Percentiles rank a stretch among this genome's conserved stretches.
Evolutionary conservation across 23 red algal genomes (phyloP).

Genomic region (Cyanidiococcus yangmingshanensis): DNA sequence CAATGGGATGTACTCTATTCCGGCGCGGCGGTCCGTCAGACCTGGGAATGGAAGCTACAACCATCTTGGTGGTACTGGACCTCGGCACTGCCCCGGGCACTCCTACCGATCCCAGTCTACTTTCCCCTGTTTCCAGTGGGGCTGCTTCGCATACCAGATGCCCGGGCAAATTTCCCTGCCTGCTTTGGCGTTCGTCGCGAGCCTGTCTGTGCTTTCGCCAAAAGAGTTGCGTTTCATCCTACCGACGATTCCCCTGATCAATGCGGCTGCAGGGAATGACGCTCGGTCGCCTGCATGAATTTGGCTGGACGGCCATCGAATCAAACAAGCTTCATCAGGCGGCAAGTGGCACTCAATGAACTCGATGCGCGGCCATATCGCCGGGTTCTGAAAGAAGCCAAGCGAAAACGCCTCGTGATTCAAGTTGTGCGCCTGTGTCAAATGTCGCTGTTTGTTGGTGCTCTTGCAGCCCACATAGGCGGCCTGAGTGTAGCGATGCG

Average conservation of each 20-base stretch:
- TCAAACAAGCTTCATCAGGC: not conserved
- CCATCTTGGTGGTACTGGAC: slow-evolving; percentile 80
- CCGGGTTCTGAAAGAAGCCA: not conserved
- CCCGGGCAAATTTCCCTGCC: slow-evolving; percentile 21
- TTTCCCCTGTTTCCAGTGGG: slow-evolving; percentile 13
- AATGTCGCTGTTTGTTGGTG: not conserved
- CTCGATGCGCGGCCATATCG: not conserved
- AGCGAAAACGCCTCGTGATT: not conserved
- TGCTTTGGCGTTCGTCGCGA: slow-evolving; percentile 42
- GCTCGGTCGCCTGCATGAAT: slow-evolving; percentile 13
- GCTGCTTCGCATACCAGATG: not conserved
- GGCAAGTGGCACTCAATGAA: slow-evolving; percentile 1
- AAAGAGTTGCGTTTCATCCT: slow-evolving; percentile 91
- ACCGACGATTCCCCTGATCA: slow-evolving; percentile 48
- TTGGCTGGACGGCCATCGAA: not conserved
- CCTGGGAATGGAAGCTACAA: slow-evolving; percentile 43
- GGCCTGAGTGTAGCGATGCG: not conserved
- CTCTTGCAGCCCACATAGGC: not conserved
- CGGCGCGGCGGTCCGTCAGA: slow-evolving; percentile 50
- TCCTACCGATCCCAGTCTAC: slow-evolving; percentile 20
- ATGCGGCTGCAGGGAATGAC: slow-evolving; percentile 43
- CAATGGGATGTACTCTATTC: slow-evolving; percentile 84
- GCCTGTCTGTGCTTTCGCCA: slow-evolving; percentile 66
- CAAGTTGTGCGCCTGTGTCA: not conserved
- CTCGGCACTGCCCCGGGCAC: slow-evolving; percentile 57